Evolutionary conservation across 169 alveolate genomes (phyloP).

Genomic region (Plasmodium gaboni): DNA sequence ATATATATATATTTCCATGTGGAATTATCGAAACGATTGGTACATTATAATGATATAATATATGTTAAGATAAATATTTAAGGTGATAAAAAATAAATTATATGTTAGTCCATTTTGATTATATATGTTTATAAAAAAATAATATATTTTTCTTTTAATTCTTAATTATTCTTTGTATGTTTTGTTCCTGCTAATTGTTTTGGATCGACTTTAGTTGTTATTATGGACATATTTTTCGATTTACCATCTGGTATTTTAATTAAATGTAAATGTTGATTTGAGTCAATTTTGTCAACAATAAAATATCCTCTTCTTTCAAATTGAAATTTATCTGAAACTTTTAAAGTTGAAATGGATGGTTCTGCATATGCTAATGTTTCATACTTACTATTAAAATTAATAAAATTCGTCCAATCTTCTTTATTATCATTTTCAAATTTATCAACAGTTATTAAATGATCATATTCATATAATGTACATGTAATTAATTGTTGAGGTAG

Average conservation of each 20-base stretch:
- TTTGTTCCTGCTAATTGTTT: slow-evolving; percentile 51
- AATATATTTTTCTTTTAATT: too few species aligned
- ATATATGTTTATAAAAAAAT: too few species aligned
- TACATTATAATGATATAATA: too few species aligned
- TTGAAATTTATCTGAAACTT: slow-evolving; percentile 92
- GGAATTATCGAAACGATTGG: too few species aligned
- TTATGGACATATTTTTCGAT: slow-evolving; percentile 76
- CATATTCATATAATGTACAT: slow-evolving; percentile 93
- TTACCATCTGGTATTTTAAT: slow-evolving; percentile 96
- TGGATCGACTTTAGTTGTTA: slow-evolving; percentile 46
- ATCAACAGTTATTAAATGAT: slow-evolving; percentile 94
- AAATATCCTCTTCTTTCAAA: slow-evolving; percentile 98
- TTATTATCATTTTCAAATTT: slow-evolving; percentile 92
- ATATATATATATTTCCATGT: too few species aligned
- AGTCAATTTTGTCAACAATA: slow-evolving; percentile 91
- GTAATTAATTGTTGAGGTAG: slow-evolving; percentile 78
- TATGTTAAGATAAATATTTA: too few species aligned
- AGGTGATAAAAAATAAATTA: too few species aligned
- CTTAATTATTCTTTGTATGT: not conserved
- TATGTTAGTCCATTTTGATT: too few species aligned
- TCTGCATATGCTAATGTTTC: slow-evolving; percentile 91
- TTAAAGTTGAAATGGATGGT: slow-evolving; percentile 79
- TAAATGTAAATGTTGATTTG: slow-evolving; percentile 81
- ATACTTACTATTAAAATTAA: slow-evolving; percentile 85
- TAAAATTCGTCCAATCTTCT: slow-evolving; percentile 85